Evolutionary conservation across 176 grass and related monocot genomes (phyloP), one percentile per base, ranked within the genome.

Genomic region (Hsuehochloa calcarea): DNA sequence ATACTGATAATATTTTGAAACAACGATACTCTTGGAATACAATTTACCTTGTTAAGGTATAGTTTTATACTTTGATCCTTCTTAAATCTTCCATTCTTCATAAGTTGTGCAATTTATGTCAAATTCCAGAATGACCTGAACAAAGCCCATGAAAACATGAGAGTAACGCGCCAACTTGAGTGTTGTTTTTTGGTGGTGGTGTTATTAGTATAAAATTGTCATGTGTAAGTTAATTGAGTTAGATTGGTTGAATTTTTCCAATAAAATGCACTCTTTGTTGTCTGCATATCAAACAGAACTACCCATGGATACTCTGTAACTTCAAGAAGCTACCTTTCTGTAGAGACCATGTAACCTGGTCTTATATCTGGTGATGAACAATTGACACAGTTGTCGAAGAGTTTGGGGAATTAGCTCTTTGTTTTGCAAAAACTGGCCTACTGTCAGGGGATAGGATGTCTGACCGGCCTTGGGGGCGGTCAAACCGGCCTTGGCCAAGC

Each of bases 201-300:
- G 4, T 1, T 73, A 25, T 58, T 77, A 6, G 0, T 58, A 85
- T 55, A 59, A 19, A 78, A 47, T 70, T 19, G 5, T 59, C 83
- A 35, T 68, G 7, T 15, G 39, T 37, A 59, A 46, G 55, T 68
- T 59, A 8, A 47, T 69, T 5, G 59, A 67, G 20, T 26, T 37
- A 56, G 49, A 46, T 87, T 12, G 26, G 45, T 81, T 58, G 85
- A 65, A 81, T 80, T 49, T 43, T 74, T 87, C 27, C 72, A 74
- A 54, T 73, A 77, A 14, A 77, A 59, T 75, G 71, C 64, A 39
- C 51, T 52, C 6, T 39, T 79, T 40, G n/a, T 0, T 47, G 17
- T 15, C 34, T 46, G 12, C 31, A 20, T 39, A 11, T 17, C 49
- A 68, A 81, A 77, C 37, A 75, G 5, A 62, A n/a, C n/a, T n/a